Evolutionary conservation across 2,329 filamentous ascomycete species (phyloP), one percentile per base, ranked within the genome.

Genomic region (Xylariaceae sp.): DNA sequence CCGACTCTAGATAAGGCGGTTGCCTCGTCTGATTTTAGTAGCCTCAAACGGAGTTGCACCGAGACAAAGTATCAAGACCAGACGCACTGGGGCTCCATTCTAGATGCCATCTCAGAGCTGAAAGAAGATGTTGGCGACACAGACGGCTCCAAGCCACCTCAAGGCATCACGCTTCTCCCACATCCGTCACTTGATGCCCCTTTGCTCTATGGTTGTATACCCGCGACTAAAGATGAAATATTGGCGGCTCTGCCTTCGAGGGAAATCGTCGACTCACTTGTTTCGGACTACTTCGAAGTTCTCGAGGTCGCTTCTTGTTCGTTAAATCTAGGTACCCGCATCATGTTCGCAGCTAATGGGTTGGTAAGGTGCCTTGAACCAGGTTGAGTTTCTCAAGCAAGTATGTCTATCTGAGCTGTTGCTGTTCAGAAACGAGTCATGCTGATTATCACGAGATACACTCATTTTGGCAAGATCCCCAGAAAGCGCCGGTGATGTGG

Each of bases 381-480:
- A 60, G 17, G 55, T 43, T 31, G 65, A 55, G 34, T 72, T 65
- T 51, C 45, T 66, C 31, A 59, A 56, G 31, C 55, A 69, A 60
- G 62, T 60, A 58, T 47, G 40, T 13, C 33, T n/a, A 6, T 43
- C 11, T 2, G 2, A n/a, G 28, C 16, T 36, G 17, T 18, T 22
- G 14, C 34, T 42, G 17, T 18, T 54, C 14, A 36, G 44, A 22
- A 47, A 19, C 17, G 31, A 31, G 18, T 14, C 14, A 43, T 14
- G 40, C 56, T 57, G 13, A 58, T 47, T 1, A 18, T 31, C 16
- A 13, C 3, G 17, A 75, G 70, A 79, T 79, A 48, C 66, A 72
- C 3, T 60, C 59, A 0, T 79, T 78, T 49, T 79, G 76, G 75
- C 51, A 64, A 7, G 57, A 71, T 11, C 73, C 72, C 3, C 50